Percentiles rank a stretch among this genome's conserved stretches.
These are phyloP conservation scores for Corymbia calophylla DNA, from an alignment of 441 rosid species.

Conservation along the genomic window DNA sequence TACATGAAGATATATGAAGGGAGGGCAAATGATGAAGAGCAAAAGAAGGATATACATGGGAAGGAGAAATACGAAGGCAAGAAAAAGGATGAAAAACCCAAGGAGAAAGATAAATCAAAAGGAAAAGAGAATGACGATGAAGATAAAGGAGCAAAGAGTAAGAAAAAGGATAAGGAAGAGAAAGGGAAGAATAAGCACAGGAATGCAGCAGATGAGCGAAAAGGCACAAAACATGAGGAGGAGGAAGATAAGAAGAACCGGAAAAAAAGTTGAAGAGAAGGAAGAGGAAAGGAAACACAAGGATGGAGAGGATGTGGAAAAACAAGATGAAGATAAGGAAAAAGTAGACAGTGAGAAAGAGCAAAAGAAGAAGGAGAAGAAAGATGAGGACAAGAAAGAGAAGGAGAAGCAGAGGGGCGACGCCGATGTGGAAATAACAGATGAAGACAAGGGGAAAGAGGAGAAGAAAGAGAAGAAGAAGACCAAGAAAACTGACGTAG, in stretches of 20 bases:
- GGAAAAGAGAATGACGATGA: background rate
- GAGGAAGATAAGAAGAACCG: background rate
- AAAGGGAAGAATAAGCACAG: background rate
- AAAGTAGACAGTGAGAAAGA: background rate
- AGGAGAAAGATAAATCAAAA: background rate
- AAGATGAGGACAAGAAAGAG: background rate
- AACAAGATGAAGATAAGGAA: background rate
- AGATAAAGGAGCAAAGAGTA: background rate
- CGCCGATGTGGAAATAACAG: background rate
- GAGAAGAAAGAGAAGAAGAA: constrained; percentile 2
- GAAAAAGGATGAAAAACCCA: background rate
- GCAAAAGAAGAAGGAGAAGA: background rate
- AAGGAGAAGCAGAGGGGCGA: background rate
- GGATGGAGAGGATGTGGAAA: background rate
- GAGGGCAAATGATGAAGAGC: background rate
- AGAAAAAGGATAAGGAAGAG: background rate
- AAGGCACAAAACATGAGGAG: constrained; percentile 6
- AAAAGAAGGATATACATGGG: background rate
- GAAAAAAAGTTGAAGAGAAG: background rate
- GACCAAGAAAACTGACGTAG: background rate
- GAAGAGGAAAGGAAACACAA: background rate
- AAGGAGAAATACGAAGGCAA: background rate
- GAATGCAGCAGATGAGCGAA: background rate
- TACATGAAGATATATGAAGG: background rate
- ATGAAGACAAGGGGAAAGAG: background rate